These are phyloP conservation scores for Colletotrichum sp. DNA, from an alignment of 2,329 filamentous ascomycete species.

Conservation along the genomic window DNA sequence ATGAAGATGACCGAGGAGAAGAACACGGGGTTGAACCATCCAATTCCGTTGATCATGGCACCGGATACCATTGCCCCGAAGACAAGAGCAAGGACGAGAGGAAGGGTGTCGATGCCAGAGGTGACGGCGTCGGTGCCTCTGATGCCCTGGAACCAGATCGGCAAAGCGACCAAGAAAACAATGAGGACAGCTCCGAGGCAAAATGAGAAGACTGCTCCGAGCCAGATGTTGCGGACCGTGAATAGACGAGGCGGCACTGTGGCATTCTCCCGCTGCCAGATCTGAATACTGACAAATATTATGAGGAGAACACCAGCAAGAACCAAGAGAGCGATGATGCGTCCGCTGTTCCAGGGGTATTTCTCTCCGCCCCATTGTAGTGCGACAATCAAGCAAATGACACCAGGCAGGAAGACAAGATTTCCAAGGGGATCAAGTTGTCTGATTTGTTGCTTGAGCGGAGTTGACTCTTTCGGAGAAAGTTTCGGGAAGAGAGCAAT, in stretches of 20 bases:
- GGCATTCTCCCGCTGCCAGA: conserved; percentile 46
- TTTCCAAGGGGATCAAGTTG: conserved; percentile 53
- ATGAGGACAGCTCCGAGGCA: conserved; percentile 37
- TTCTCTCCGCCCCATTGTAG: conserved; percentile 61
- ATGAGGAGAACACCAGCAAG: conserved; percentile 29
- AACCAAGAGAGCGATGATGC: conserved; percentile 40
- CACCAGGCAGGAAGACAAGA: conserved; percentile 52
- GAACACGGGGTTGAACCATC: conserved; percentile 51
- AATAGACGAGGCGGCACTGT: conserved; percentile 54
- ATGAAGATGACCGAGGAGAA: conserved; percentile 36
- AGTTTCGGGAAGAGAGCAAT: background rate
- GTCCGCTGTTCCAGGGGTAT: conserved; percentile 53
- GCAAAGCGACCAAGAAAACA: conserved; percentile 31
- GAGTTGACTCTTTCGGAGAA: conserved; percentile 39
- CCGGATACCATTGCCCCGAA: conserved; percentile 37
- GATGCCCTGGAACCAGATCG: conserved; percentile 59
- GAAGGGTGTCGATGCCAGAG: conserved; percentile 44
- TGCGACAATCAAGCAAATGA: conserved; percentile 59
- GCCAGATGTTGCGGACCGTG: conserved; percentile 44
- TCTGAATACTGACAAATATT: conserved; percentile 37
- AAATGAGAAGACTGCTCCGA: conserved; percentile 37
- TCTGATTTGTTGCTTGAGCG: conserved; percentile 31
- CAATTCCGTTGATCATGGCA: conserved; percentile 37
- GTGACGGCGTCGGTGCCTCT: conserved; percentile 40
- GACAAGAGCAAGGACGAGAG: conserved; percentile 41